These are phyloP conservation scores for Penicillium sp. DNA, from an alignment of 2,329 filamentous ascomycete genomes.

Conservation along the genomic window DNA sequence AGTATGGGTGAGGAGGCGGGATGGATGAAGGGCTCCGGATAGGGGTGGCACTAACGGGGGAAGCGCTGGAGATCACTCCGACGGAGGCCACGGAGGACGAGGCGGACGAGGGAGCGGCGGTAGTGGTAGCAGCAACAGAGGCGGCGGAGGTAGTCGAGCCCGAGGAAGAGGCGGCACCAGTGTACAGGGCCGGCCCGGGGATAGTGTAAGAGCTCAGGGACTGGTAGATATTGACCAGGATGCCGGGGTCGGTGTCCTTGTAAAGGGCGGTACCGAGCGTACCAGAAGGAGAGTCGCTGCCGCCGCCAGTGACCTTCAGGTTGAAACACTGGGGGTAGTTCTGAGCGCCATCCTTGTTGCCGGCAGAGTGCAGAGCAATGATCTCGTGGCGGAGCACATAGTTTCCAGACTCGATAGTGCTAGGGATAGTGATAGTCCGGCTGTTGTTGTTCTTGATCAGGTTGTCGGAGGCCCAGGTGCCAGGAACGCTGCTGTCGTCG, in stretches of 20 bases:
- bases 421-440: slow-evolving; percentile 52
- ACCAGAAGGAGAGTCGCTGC: slow-evolving; percentile 51
- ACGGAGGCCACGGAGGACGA: slow-evolving; percentile 10
- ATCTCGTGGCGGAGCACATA: slow-evolving; percentile 60
- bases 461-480: slow-evolving; percentile 59
- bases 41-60: slow-evolving; percentile 21
- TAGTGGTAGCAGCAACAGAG: slow-evolving; percentile 12
- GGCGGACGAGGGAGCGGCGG: slow-evolving; percentile 12
- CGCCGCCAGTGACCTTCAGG: slow-evolving; percentile 60
- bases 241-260: slow-evolving; percentile 59
- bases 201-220: slow-evolving; percentile 51
- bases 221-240: slow-evolving; percentile 62
- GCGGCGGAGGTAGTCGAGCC: slow-evolving; percentile 16
- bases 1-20: slow-evolving; percentile 15
- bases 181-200: slow-evolving; percentile 51
- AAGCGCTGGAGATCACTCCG: slow-evolving; percentile 4
- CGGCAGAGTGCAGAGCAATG: slow-evolving; percentile 55
- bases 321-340: slow-evolving; percentile 64
- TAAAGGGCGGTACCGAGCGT: slow-evolving; percentile 58
- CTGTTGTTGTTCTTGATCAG: slow-evolving; percentile 57
- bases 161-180: slow-evolving; percentile 26
- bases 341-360: slow-evolving; percentile 50
- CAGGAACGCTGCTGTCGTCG: slow-evolving; percentile 44
- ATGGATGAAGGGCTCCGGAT: slow-evolving; percentile 16
- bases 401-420: slow-evolving; percentile 51